Evolutionary conservation across 2,329 filamentous ascomycete species (phyloP), one percentile per base, ranked within the genome.

Genomic region (Scedosporium aurantiacum): DNA sequence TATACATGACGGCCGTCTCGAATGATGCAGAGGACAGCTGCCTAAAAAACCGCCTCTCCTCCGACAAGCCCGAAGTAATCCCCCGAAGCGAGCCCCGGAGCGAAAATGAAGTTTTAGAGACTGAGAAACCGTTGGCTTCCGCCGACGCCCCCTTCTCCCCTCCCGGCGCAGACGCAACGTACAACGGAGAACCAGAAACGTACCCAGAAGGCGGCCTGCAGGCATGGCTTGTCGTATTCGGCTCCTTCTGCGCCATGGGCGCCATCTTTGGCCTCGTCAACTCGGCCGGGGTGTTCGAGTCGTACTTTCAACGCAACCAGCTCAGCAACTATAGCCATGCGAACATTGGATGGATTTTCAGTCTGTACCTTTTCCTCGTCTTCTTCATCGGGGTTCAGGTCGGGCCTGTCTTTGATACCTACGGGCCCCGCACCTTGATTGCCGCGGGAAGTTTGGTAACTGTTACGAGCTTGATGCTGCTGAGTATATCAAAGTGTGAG

Each of bases 261-360:
- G 86, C 85, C 8, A 81, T 83, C 5, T 86, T 91, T 63, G 89
- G 89, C 0, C 78, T 90, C 66, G 85, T 91, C 78, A 89, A 89
- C 72, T 83, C 82, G 63, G 79, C 89, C n/a, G 89, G 87, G 40
- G 86, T 87, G 1, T 89, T 92, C 72, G 86, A 93, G 74, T 82
- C 87, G 14, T 93, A 93, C 72, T 82, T 95, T 64, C 79, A 83
- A 37, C 81, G 79, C 21, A 78, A 95, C 70, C 89, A 94, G 68
- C 79, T 96, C 21, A 76, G 75, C n/a, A 74, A 80, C 23, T 86
- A 91, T 70, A 82, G 75, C 61, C 79, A 86, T 10, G 86, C 85
- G 3, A 79, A 82, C 59, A 86, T 91, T 57, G 89, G 89, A n/a
- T 96, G 91, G 91, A 90, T 96, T 65, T 92, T 93, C 67, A 86